Conservation (phyloP, 495 filamentous ascomycete genomes). For the Hyaloscypha bicolor region DNA sequence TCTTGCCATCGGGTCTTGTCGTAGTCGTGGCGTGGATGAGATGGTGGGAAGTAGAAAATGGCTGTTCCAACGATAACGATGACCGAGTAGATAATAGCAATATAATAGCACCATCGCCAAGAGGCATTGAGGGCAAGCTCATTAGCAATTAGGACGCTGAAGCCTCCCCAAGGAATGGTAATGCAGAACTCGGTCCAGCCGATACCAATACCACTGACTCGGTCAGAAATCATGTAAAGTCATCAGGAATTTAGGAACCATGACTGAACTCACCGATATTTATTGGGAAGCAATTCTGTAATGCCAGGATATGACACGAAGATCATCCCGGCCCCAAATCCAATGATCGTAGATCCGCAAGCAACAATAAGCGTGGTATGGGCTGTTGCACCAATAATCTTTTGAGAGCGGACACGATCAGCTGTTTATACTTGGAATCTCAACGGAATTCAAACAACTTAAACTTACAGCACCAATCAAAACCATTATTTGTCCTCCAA, state of each 20-base stretch:
- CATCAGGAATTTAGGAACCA: neutral
- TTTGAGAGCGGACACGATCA: constrained; percentile 14
- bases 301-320: constrained; percentile 33
- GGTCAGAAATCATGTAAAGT: neutral
- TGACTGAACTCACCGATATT: constrained; percentile 23
- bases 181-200: constrained; percentile 27
- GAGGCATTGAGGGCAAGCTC: constrained; percentile 25
- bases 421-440: neutral
- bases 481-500: constrained; percentile 29
- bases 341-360: constrained; percentile 34
- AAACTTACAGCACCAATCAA: constrained; percentile 32
- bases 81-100: constrained; percentile 36
- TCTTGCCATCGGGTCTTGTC: constrained; percentile 31
- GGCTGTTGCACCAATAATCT: constrained; percentile 37
- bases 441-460: neutral
- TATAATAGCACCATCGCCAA: constrained; percentile 33
- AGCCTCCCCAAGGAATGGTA: constrained; percentile 27
- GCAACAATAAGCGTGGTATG: constrained; percentile 30
- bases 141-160: constrained; percentile 26
- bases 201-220: constrained; percentile 24
- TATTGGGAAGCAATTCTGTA: constrained; percentile 32
- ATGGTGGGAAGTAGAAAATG: constrained; percentile 40
- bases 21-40: constrained; percentile 35
- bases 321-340: constrained; percentile 32
- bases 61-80: constrained; percentile 31